Evolutionary conservation across 2,329 filamentous ascomycete species (phyloP).

Genomic region (Colletotrichum paranaense): DNA sequence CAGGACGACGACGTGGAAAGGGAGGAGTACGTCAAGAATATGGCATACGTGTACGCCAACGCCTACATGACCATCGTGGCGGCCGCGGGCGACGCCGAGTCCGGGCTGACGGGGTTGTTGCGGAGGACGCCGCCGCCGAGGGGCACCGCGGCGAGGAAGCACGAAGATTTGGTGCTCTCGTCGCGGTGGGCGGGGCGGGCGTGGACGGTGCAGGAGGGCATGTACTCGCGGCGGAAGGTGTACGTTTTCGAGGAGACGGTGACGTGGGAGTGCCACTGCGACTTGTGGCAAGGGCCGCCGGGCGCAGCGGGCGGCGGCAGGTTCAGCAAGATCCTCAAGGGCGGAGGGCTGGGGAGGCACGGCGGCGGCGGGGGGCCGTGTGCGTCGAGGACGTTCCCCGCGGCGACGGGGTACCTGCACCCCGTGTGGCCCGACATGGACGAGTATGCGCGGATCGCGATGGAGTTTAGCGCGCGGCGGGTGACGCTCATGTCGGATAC

Average conservation of each 20-base stretch:
- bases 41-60: conserved; percentile 58
- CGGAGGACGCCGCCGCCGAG: conserved; percentile 37
- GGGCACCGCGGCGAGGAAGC: conserved; percentile 44
- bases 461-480: conserved; percentile 54
- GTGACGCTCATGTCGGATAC: conserved; percentile 55
- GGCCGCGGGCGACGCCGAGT: conserved; percentile 51
- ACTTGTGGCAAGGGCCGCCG: conserved; percentile 49
- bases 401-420: conserved; percentile 52
- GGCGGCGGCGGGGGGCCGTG: conserved; percentile 38
- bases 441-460: conserved; percentile 56
- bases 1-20: conserved; percentile 55
- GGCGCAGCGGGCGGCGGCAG: conserved; percentile 6
- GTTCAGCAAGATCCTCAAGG: conserved; percentile 41
- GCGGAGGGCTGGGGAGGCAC: conserved; percentile 13
- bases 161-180: conserved; percentile 51
- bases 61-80: conserved; percentile 58
- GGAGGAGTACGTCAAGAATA: conserved; percentile 53
- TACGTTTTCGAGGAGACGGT: conserved; percentile 57
- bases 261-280: conserved; percentile 60
- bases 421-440: conserved; percentile 58
- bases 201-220: conserved; percentile 57
- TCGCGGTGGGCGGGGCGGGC: conserved; percentile 53
- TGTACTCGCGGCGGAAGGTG: conserved; percentile 55
- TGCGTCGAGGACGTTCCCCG: conserved; percentile 43
- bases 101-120: conserved; percentile 45